Evolutionary conservation across 192 early-diverging fungal genomes (phyloP).

Genomic region (Pecoramyces ruminantium): DNA sequence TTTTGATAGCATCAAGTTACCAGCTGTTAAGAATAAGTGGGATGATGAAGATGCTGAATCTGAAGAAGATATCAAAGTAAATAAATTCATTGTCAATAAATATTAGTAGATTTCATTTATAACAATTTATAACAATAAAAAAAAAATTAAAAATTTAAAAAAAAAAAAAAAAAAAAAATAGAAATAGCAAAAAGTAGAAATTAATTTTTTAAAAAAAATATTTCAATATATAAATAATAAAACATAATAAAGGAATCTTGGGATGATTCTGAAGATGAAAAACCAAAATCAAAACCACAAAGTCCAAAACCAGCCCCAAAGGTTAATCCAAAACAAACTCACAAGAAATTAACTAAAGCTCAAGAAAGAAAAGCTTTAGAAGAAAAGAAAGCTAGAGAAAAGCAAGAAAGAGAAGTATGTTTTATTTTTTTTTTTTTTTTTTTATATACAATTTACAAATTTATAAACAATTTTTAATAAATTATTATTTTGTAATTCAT

Average conservation of each 20-base stretch:
- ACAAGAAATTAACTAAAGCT: not conserved
- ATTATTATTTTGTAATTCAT: too few relatives aligned
- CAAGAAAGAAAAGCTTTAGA: not conserved
- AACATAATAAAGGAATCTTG: not conserved
- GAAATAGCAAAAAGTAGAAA: too few relatives aligned
- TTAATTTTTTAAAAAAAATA: too few relatives aligned
- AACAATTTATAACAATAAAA: too few relatives aligned
- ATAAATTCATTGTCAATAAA: too few relatives aligned
- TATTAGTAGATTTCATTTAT: too few relatives aligned
- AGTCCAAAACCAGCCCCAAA: not conserved
- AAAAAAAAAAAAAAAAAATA: too few relatives aligned
- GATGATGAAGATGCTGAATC: not conserved
- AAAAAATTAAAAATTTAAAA: too few relatives aligned
- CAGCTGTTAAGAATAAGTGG: not conserved
- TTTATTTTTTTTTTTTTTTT: not conserved
- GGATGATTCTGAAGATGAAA: not conserved
- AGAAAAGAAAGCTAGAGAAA: not conserved
- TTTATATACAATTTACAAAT: too few relatives aligned
- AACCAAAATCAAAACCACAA: not conserved
- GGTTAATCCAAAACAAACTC: not conserved
- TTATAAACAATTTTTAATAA: too few relatives aligned
- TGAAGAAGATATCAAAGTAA: not conserved
- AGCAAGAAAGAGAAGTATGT: not conserved
- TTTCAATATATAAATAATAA: too few relatives aligned
- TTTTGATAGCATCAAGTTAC: not conserved